Percentiles rank a stretch among this genome's conserved stretches.
Conservation (phyloP, 371 early-diverging fungal genomes). For the Circinella minor region DNA sequence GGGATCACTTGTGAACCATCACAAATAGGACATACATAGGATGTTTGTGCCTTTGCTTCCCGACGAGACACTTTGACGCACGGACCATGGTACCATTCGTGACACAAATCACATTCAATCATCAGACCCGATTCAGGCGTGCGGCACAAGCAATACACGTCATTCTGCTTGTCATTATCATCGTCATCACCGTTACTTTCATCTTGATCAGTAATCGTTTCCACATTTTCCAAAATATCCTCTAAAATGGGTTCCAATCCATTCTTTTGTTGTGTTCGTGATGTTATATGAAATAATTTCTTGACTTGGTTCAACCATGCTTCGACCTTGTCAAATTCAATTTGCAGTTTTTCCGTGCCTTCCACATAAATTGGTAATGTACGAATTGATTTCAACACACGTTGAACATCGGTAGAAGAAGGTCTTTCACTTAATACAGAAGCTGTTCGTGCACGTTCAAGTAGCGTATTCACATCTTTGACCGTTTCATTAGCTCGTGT, state of each 20-base stretch:
- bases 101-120: constrained; percentile 83
- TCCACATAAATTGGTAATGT: constrained; percentile 16
- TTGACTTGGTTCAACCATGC: constrained; percentile 17
- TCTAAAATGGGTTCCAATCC: constrained; percentile 10
- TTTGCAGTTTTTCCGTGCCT: constrained; percentile 6
- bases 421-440: constrained; percentile 17
- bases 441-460: constrained; percentile 9
- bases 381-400: constrained; percentile 15
- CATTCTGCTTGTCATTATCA: neutral
- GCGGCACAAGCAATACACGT: constrained; percentile 66
- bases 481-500: constrained; percentile 10
- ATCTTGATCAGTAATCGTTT: constrained; percentile 16
- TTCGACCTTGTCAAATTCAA: constrained; percentile 15
- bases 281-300: neutral
- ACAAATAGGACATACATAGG: constrained; percentile 78
- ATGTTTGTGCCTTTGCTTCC: constrained; percentile 53
- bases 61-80: constrained; percentile 70
- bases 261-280: constrained; percentile 11
- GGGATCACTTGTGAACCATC: constrained; percentile 43
- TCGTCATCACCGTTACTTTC: too few species aligned
- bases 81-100: constrained; percentile 79
- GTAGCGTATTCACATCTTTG: constrained; percentile 8
- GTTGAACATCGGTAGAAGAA: constrained; percentile 7
- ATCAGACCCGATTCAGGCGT: constrained; percentile 67
- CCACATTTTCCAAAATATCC: constrained; percentile 18